Percentiles rank a stretch among this genome's conserved stretches.
Conservation (phyloP, 2,329 filamentous ascomycete species). For the Paecilomyces sp. region DNA sequence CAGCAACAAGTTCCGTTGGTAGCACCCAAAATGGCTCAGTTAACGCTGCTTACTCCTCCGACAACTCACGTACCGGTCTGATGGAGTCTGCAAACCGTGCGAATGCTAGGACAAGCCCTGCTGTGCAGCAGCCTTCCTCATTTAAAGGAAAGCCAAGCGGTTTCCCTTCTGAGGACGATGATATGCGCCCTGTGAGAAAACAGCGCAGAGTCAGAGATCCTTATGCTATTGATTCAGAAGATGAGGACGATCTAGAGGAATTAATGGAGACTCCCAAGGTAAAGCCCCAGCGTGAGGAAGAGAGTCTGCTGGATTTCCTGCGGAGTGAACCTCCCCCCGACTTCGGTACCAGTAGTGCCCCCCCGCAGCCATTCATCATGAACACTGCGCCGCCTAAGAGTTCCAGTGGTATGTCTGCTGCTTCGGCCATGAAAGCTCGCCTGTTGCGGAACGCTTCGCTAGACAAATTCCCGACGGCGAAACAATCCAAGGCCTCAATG, state of each 20-base stretch:
- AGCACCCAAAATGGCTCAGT: conserved; percentile 47
- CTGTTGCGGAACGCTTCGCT: conserved; percentile 23
- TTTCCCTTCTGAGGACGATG: conserved; percentile 19
- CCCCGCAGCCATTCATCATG: conserved; percentile 22
- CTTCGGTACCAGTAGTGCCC: conserved; percentile 16
- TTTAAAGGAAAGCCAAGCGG: conserved; percentile 3
- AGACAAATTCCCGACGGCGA: conserved; percentile 20
- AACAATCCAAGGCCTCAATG: conserved; percentile 26
- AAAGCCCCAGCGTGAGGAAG: conserved; percentile 34
- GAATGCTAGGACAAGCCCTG: conserved; percentile 16
- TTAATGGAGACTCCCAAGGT: conserved; percentile 33
- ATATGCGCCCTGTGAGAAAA: conserved; percentile 60
- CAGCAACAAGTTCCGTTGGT: conserved; percentile 29
- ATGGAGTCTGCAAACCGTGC: conserved; percentile 36
- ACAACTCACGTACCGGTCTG: conserved; percentile 70
- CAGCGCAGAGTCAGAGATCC: conserved; percentile 76
- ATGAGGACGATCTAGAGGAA: conserved; percentile 60
- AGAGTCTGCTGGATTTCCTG: conserved; percentile 43
- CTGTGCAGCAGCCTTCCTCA: conserved; percentile 6
- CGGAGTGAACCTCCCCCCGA: conserved; percentile 36
- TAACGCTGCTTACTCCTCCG: conserved; percentile 51
- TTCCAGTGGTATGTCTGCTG: conserved; percentile 8
- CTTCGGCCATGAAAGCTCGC: conserved; percentile 27
- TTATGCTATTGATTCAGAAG: conserved; percentile 77
- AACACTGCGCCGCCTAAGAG: conserved; percentile 10